Evolutionary conservation across 2,329 filamentous ascomycete genomes (phyloP).

Genomic region (Phaeosphaeriaceae sp.): DNA sequence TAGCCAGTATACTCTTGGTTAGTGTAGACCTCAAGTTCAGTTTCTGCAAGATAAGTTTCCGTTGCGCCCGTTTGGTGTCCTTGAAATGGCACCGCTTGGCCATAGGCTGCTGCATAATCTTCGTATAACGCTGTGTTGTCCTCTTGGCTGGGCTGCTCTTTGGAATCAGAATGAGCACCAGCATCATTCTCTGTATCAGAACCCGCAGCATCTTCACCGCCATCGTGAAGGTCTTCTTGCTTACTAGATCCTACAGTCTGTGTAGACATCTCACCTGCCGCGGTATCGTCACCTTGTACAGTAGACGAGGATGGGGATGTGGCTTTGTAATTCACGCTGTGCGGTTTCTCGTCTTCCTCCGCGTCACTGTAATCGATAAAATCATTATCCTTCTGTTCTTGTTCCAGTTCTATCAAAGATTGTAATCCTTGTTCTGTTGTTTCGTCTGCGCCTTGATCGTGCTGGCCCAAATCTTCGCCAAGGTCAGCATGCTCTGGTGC

Average conservation of each 20-base stretch:
- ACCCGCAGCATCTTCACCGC: slow-evolving; percentile 7
- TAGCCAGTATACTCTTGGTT: slow-evolving; percentile 32
- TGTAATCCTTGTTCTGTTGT: background rate
- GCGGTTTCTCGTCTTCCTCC: slow-evolving; percentile 36
- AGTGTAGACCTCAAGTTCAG: slow-evolving; percentile 25
- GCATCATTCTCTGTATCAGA: slow-evolving; percentile 5
- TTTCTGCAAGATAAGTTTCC: slow-evolving; percentile 18
- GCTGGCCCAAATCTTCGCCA: background rate
- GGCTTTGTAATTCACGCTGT: slow-evolving; percentile 14
- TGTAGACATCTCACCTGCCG: slow-evolving; percentile 14
- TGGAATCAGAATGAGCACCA: slow-evolving; percentile 3
- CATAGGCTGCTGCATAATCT: slow-evolving; percentile 21
- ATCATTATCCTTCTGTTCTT: slow-evolving; percentile 46
- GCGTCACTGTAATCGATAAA: slow-evolving; percentile 60
- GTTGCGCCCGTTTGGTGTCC: slow-evolving; percentile 20
- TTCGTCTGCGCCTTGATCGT: background rate
- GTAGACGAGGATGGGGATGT: slow-evolving; percentile 41
- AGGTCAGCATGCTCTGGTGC: background rate
- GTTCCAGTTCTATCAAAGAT: slow-evolving; percentile 10
- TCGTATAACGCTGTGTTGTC: slow-evolving; percentile 22
- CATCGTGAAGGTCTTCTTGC: slow-evolving; percentile 2
- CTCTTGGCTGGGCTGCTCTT: slow-evolving; percentile 19
- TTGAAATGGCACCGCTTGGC: slow-evolving; percentile 16
- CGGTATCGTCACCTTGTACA: slow-evolving; percentile 39
- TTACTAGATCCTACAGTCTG: slow-evolving; percentile 4